phyloP scores from a whole-genome alignment of 106 monocot genomes.

The Dendrobium catenatum region DNA sequence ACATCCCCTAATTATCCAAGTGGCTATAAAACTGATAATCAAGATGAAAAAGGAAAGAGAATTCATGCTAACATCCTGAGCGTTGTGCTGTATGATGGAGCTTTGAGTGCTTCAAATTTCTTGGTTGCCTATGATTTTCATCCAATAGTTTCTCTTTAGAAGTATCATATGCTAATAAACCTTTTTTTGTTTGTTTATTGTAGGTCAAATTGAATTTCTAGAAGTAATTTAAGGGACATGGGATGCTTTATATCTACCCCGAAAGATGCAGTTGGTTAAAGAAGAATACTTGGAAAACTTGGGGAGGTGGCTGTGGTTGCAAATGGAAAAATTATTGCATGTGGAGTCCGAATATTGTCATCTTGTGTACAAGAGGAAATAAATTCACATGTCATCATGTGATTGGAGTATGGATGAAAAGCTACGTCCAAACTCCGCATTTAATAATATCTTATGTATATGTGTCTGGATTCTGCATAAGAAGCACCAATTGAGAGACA shows the following conservation, averaged over 20 bases:
- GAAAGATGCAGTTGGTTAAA: constrained; percentile 27
- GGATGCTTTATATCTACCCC: constrained; percentile 58
- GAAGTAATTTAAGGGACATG: constrained; percentile 26
- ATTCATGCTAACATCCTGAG: too few relatives aligned
- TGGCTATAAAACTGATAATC: too few relatives aligned
- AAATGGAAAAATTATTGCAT: too few relatives aligned
- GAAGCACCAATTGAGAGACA: constrained; percentile 33
- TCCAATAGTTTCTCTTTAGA: not conserved
- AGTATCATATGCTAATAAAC: not conserved
- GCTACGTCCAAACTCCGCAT: too few relatives aligned
- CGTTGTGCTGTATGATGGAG: too few relatives aligned
- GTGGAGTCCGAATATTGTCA: too few relatives aligned
- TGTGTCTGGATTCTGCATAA: constrained; percentile 69
- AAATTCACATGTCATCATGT: too few relatives aligned
- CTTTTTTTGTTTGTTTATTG: not conserved
- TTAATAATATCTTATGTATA: constrained; percentile 12
- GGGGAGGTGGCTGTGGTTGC: constrained; percentile 47
- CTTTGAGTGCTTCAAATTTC: not conserved
- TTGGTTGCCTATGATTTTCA: not conserved
- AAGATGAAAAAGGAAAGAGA: too few relatives aligned
- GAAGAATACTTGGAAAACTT: constrained; percentile 30
- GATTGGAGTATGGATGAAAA: too few relatives aligned
- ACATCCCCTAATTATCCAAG: too few relatives aligned
- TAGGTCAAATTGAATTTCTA: not conserved
- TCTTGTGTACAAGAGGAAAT: too few relatives aligned